A percentile compares a stretch with the other conserved stretches of the same genome.
phyloP scores from a whole-genome alignment of 2,329 filamentous ascomycete species.

The Aspergillus spinulosporus region DNA sequence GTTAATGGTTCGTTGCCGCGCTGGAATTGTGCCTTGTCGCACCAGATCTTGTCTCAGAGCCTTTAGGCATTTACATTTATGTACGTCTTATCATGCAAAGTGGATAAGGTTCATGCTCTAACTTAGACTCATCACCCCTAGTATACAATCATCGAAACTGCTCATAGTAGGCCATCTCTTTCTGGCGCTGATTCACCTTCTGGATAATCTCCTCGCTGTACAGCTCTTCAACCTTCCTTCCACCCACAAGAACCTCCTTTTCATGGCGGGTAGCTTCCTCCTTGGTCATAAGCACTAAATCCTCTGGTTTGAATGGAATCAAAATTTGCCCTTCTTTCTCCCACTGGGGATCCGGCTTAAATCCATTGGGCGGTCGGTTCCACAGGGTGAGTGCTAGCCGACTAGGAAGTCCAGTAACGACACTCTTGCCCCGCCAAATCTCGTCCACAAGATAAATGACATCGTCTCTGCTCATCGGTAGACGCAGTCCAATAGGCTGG shows the following conservation, averaged over 20 bases:
- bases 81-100: no score
- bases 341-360: constrained; percentile 62
- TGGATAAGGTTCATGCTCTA: neutral
- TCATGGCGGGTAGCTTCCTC: constrained; percentile 83
- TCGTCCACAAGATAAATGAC: constrained; percentile 89
- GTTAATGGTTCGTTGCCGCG: neutral
- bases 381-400: constrained; percentile 79
- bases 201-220: constrained; percentile 70
- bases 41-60: neutral
- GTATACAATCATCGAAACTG: constrained; percentile 41
- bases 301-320: constrained; percentile 65
- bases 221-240: constrained; percentile 66
- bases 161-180: constrained; percentile 63
- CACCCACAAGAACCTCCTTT: constrained; percentile 71
- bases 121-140: constrained; percentile 1
- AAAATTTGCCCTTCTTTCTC: constrained; percentile 69
- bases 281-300: constrained; percentile 89
- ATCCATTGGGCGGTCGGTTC: constrained; percentile 64
- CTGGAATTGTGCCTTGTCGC: neutral
- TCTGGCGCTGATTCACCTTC: constrained; percentile 65
- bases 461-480: constrained; percentile 76
- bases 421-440: constrained; percentile 79
- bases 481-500: constrained; percentile 69
- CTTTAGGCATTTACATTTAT: no score
- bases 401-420: constrained; percentile 77